Evolutionary conservation across 768 basidiomycete genomes (phyloP).

Genomic region (Sporobolomyces pararoseus): DNA sequence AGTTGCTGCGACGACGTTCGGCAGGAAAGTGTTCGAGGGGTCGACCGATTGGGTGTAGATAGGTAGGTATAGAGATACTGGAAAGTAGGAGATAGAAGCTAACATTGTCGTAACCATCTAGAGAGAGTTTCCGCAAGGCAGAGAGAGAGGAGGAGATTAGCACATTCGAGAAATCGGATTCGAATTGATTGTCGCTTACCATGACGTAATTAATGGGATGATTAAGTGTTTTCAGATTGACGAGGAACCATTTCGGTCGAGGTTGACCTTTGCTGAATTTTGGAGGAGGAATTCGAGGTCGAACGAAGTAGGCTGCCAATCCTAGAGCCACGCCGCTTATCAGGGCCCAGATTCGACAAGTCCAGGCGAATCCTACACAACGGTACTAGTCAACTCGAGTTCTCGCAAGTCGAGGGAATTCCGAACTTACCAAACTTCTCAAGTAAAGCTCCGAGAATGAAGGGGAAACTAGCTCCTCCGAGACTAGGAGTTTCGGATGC

Average conservation of each 20-base stretch:
- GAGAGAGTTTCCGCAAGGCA: no score
- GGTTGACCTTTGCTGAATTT: background rate
- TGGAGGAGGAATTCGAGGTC: constrained; percentile 19
- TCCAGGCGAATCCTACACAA: constrained; percentile 33
- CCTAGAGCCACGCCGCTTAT: constrained; percentile 10
- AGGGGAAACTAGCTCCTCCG: constrained; percentile 10
- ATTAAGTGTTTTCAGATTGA: background rate
- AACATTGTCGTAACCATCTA: constrained; percentile 8
- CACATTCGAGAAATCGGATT: background rate
- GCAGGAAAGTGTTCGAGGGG: background rate
- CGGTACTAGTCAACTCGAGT: no score
- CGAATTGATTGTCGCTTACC: no score
- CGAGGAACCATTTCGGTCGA: constrained; percentile 3
- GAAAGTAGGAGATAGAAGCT: constrained; percentile 21
- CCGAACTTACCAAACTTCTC: background rate
- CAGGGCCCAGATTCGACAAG: constrained; percentile 19
- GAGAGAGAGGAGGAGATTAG: background rate
- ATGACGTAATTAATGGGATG: constrained; percentile 18
- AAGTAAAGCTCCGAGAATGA: background rate
- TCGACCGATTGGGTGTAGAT: constrained; percentile 24
- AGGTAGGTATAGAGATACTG: constrained; percentile 28
- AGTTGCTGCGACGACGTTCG: constrained; percentile 7
- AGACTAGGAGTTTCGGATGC: background rate
- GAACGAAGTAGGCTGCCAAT: background rate
- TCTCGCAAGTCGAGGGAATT: background rate